Conservation (phyloP, 306 rosid genomes). For the Argentina anserina region DNA sequence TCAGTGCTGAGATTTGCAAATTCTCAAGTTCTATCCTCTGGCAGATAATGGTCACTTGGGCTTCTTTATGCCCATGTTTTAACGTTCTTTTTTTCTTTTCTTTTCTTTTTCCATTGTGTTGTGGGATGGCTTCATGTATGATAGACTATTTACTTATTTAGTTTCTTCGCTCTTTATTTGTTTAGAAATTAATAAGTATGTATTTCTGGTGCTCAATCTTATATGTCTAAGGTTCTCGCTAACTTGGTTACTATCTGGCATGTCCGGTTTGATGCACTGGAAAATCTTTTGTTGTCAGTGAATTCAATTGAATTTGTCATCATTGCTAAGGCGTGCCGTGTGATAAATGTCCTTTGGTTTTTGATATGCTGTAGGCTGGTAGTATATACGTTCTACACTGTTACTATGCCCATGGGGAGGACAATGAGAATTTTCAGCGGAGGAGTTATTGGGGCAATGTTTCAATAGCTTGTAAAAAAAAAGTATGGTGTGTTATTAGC, state of each 20-base stretch:
- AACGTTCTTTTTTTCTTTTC: background rate
- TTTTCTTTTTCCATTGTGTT: background rate
- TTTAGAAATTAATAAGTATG: background rate
- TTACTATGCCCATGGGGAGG: slow-evolving; percentile 86
- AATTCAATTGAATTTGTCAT: background rate
- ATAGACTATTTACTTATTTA: background rate
- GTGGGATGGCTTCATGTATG: background rate
- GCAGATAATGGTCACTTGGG: background rate
- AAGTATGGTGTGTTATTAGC: background rate
- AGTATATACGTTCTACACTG: slow-evolving; percentile 66
- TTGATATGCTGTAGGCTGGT: slow-evolving; percentile 45
- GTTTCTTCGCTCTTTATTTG: background rate
- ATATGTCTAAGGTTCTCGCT: background rate
- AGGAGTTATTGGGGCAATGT: slow-evolving; percentile 58
- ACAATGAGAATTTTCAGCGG: slow-evolving; percentile 58
- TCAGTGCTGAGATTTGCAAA: background rate
- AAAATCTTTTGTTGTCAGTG: background rate
- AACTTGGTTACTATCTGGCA: slow-evolving; percentile 2
- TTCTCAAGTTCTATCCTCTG: background rate
- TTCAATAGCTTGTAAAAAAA: background rate
- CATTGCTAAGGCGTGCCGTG: slow-evolving; percentile 13
- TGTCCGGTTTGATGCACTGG: slow-evolving; percentile 1
- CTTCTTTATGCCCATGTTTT: background rate
- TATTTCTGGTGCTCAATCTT: background rate
- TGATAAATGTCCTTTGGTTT: slow-evolving; percentile 16